These are phyloP conservation scores for Pisolithus marmoratus DNA, from an alignment of 768 basidiomycete species.

Conservation along the genomic window DNA sequence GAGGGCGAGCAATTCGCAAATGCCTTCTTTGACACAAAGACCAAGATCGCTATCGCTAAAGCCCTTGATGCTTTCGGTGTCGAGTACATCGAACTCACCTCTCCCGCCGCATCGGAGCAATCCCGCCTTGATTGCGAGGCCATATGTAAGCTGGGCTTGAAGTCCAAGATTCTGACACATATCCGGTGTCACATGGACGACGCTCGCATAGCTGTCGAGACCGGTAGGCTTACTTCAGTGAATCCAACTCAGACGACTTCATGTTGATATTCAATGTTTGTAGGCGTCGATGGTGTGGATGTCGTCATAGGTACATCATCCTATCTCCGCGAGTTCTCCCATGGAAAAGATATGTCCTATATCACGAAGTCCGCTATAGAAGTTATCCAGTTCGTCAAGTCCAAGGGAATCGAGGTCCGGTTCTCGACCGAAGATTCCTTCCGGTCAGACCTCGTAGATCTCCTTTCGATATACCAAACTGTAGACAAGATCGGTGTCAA, in stretches of 20 bases:
- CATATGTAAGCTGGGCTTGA: constrained; percentile 97
- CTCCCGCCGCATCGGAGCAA: constrained; percentile 95
- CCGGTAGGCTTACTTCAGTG: constrained; percentile 47
- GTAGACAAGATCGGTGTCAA: constrained; percentile 99
- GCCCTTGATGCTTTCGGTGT: constrained; percentile 98
- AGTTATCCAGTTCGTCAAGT: constrained; percentile 99
- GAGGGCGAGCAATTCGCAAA: constrained; percentile 99
- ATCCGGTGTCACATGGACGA: constrained; percentile 99
- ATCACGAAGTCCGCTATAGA: constrained; percentile 99
- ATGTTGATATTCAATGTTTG: neutral
- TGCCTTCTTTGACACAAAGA: constrained; percentile 99
- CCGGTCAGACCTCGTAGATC: constrained; percentile 98
- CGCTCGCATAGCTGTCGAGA: constrained; percentile 96
- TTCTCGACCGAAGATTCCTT: constrained; percentile 99
- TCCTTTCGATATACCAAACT: constrained; percentile 97
- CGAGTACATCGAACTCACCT: constrained; percentile 99
- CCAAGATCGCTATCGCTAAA: constrained; percentile 98
- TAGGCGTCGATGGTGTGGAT: constrained; percentile 97
- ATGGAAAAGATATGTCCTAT: constrained; percentile 99
- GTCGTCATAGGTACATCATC: constrained; percentile 99
- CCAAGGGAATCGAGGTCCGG: constrained; percentile 98
- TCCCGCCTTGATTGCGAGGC: constrained; percentile 92
- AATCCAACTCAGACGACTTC: neutral
- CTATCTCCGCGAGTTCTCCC: constrained; percentile 98
- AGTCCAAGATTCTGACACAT: constrained; percentile 96